Evolutionary conservation across 805 yeast species (phyloP).

Genomic region (Starmerella geochares): DNA sequence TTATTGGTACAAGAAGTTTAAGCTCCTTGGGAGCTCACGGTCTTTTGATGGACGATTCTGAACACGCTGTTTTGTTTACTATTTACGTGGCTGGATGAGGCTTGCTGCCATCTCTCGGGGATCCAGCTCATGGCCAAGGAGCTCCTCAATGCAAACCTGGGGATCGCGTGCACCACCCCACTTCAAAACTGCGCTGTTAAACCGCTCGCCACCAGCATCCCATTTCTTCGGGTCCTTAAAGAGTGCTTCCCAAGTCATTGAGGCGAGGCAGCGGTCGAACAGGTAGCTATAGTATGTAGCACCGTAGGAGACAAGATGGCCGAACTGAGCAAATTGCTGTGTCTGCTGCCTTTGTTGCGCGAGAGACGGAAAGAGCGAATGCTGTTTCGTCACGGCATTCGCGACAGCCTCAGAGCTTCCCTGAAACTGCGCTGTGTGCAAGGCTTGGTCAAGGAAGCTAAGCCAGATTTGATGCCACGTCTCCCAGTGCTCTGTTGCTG

Average conservation of each 20-base stretch:
- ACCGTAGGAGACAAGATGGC: conserved; percentile 87
- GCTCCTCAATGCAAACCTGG: conserved; percentile 74
- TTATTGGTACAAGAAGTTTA: too few species aligned
- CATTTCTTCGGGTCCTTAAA: conserved; percentile 63
- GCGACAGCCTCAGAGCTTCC: conserved; percentile 36
- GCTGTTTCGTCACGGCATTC: conserved; percentile 50
- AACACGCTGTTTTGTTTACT: too few species aligned
- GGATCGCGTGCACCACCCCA: conserved; percentile 96
- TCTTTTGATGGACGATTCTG: too few species aligned
- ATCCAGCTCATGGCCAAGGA: conserved; percentile 44
- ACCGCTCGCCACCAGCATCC: conserved; percentile 62
- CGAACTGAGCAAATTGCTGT: conserved; percentile 89
- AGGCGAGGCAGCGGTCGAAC: conserved; percentile 85
- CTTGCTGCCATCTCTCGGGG: conserved; percentile 20
- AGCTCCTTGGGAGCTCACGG: too few species aligned
- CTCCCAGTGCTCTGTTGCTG: conserved; percentile 51
- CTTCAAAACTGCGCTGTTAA: conserved; percentile 55
- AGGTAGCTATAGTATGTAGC: conserved; percentile 87
- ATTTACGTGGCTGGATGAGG: conserved; percentile 2
- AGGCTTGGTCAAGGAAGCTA: conserved; percentile 76
- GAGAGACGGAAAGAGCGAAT: conserved; percentile 55
- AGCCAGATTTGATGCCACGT: conserved; percentile 77
- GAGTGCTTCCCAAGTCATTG: conserved; percentile 66
- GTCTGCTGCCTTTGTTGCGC: conserved; percentile 35
- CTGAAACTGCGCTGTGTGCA: conserved; percentile 45